A percentile compares a stretch with the other conserved stretches of the same genome.
phyloP scores from a whole-genome alignment of 192 early-diverging fungal species.

The Dissophora globulifera region DNA sequence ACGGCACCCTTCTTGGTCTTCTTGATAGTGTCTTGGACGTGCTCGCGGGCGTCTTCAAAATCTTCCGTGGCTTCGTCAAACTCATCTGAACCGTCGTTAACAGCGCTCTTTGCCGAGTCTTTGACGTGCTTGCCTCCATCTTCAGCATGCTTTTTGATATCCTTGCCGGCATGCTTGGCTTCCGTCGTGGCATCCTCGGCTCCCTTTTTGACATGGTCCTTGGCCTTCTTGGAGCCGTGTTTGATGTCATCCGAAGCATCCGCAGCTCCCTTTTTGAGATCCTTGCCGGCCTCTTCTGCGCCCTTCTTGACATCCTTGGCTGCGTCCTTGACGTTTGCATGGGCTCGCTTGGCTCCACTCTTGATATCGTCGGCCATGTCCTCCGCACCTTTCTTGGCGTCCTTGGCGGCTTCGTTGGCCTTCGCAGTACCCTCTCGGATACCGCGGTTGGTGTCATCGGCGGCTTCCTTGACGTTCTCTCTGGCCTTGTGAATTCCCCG shows the following conservation, averaged over 20 bases:
- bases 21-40: background rate
- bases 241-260: no score
- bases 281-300: slow-evolving; percentile 10
- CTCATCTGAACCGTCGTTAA: background rate
- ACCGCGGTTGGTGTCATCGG: background rate
- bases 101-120: background rate
- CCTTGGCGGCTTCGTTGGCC: slow-evolving; percentile 11
- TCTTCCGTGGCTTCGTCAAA: slow-evolving; percentile 15
- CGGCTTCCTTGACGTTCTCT: slow-evolving; percentile 1
- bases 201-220: slow-evolving; percentile 5
- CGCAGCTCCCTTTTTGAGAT: slow-evolving; percentile 21
- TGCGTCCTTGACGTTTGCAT: background rate
- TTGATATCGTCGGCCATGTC: slow-evolving; percentile 13
- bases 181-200: slow-evolving; percentile 15
- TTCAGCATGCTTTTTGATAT: slow-evolving; percentile 1
- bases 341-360: background rate
- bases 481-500: slow-evolving; percentile 12
- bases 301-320: slow-evolving; percentile 7
- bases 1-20: slow-evolving; percentile 12
- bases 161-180: slow-evolving; percentile 2
- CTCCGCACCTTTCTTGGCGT: slow-evolving; percentile 11
- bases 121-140: background rate
- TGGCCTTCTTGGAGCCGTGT: slow-evolving; percentile 4
- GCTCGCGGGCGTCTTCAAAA: slow-evolving; percentile 8
- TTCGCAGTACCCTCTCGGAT: background rate